phyloP scores from a whole-genome alignment of 169 alveolate species.

The Blepharisma undulans region DNA sequence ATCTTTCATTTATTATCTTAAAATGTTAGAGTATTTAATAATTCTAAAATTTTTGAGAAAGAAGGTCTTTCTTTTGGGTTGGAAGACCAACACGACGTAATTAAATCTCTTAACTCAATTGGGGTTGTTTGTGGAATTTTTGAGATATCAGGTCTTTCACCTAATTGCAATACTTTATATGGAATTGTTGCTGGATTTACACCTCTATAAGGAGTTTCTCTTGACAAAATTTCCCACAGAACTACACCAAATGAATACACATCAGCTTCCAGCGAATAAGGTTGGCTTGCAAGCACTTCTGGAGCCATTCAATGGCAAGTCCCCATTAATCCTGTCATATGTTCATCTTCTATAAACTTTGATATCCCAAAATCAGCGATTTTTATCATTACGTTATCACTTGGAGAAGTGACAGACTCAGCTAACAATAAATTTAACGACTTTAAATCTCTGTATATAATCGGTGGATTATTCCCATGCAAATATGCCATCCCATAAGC shows the following conservation, averaged over 20 bases:
- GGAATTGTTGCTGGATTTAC: background rate
- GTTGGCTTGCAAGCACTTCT: slow-evolving; percentile 69
- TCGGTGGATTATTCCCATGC: slow-evolving; percentile 58
- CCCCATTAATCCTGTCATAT: slow-evolving; percentile 78
- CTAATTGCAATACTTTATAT: background rate
- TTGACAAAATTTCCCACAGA: slow-evolving; percentile 26
- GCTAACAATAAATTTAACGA: slow-evolving; percentile 57
- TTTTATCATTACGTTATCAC: slow-evolving; percentile 55
- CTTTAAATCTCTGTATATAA: slow-evolving; percentile 78
- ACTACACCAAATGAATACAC: slow-evolving; percentile 49
- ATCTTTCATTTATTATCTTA: background rate
- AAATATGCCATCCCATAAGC: slow-evolving; percentile 71
- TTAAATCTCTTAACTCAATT: slow-evolving; percentile 50
- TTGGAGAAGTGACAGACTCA: slow-evolving; percentile 46
- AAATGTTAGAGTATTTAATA: background rate
- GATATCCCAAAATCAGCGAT: slow-evolving; percentile 83
- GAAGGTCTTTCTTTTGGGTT: slow-evolving; percentile 78
- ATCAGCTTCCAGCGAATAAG: slow-evolving; percentile 53
- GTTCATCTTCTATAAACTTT: slow-evolving; percentile 50
- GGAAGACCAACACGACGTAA: slow-evolving; percentile 83
- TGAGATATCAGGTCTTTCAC: slow-evolving; percentile 33
- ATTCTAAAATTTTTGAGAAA: slow-evolving; percentile 61
- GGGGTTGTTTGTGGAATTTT: slow-evolving; percentile 2
- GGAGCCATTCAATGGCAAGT: slow-evolving; percentile 92
- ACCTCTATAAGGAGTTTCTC: slow-evolving; percentile 42